Conservation (phyloP, 2,329 filamentous ascomycete species). For the Pezicula radicicola region DNA sequence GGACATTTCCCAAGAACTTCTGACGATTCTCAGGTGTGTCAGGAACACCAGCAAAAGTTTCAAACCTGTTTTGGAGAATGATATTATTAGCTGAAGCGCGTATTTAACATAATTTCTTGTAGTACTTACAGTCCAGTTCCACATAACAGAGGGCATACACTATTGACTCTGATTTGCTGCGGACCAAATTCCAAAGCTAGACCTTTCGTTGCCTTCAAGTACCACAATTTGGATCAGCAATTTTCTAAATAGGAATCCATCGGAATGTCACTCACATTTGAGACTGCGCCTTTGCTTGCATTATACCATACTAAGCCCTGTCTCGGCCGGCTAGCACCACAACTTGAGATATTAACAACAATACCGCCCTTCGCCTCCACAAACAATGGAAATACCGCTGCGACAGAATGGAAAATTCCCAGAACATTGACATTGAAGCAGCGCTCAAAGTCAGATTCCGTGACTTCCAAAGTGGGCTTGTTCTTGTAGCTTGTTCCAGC, state of each 20-base stretch:
- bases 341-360: constrained; percentile 46
- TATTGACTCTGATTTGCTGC: constrained; percentile 68
- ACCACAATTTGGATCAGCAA: neutral
- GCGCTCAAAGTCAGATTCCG: constrained; percentile 59
- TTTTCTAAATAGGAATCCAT: neutral
- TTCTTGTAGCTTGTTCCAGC: constrained; percentile 53
- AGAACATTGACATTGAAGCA: constrained; percentile 66
- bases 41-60: neutral
- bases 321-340: neutral
- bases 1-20: neutral
- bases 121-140: constrained; percentile 63
- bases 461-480: constrained; percentile 49
- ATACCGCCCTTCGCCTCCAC: constrained; percentile 50
- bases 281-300: constrained; percentile 44
- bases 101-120: no score
- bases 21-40: neutral
- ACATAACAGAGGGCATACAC: constrained; percentile 63
- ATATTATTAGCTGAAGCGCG: no score
- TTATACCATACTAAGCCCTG: neutral
- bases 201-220: constrained; percentile 48
- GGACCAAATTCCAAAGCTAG: constrained; percentile 70
- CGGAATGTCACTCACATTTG: neutral
- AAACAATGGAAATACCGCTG: constrained; percentile 55
- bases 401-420: constrained; percentile 56
- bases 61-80: no score